Base-by-base conservation (phyloP, 306 rosid species). In the Luffa aegyptiaca region DNA sequence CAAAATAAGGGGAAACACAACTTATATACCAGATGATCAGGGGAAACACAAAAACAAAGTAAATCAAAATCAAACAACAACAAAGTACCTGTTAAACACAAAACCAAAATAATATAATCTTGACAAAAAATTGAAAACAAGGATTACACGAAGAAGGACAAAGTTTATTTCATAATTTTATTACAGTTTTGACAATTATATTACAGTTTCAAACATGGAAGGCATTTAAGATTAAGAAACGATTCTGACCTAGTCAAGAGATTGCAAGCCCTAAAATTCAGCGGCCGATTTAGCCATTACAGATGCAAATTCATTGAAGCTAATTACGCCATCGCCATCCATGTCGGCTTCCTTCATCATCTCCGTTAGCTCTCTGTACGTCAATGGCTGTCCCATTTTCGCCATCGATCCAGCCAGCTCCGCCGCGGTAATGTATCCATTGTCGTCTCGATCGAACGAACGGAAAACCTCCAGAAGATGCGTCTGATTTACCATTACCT, bases 401-500 rank as follows among this genome's bases (percentile, higher is more conserved):
- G 97, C 94, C 98, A 92, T 90, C 4, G 96, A 89, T 4, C 90
- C 88, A 0, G 97, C 98, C 21, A 94, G 81, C 80, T 94, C 97
- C 0, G 93, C 93, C 0, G 97, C 96, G 0, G 98, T 82, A 2
- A 92, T 92, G 49, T 72, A 87, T 4, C 97, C 97, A 6, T 94
- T 94, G 0, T 94, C 92, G 5, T 94, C 98, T 0, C 94, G 89
- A 51, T 94, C 98, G 9, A 94, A 94, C 69, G 89, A 84, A 76
- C 86, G 88, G 55, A 94, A 94, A 41, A 92, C 88, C 62, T 87
- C 87, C 3, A 86, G 71, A 5, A 92, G 91, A 36, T 87, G 90
- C 46, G 59, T 74, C 45, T 74, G 78, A 14, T 74, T 74, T 7
- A 49, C 78, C 46, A 51, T 74, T 6, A 74, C 8, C 61, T 69